phyloP scores from a whole-genome alignment of 306 rosid species.

The Bauhinia variegata region DNA sequence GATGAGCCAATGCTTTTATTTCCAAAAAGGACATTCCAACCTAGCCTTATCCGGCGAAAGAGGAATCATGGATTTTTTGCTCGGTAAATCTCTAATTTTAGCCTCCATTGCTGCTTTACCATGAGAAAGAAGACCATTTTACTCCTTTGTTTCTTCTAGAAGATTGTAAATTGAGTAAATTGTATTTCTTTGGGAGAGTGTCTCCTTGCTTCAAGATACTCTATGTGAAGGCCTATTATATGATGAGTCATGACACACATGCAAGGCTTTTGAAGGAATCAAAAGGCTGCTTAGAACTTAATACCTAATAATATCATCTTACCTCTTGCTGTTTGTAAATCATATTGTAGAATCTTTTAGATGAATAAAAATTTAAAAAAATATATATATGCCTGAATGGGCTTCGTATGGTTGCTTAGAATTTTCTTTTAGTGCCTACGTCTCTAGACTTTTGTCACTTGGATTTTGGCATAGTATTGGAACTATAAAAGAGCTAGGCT shows the following conservation, averaged over 20 bases:
- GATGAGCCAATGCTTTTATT: constrained; percentile 78
- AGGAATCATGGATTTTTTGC: constrained; percentile 95
- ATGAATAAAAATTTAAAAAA: constrained; percentile 13
- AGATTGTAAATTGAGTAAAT: background rate
- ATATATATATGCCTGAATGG: constrained; percentile 8
- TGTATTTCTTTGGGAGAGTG: constrained; percentile 15
- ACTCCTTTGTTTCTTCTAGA: constrained; percentile 7
- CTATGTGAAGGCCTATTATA: background rate
- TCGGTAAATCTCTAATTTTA: constrained; percentile 54
- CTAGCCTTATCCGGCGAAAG: constrained; percentile 78
- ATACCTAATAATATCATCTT: background rate
- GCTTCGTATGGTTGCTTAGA: constrained; percentile 13
- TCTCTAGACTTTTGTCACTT: constrained; percentile 15
- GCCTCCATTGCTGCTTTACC: background rate
- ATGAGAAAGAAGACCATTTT: background rate
- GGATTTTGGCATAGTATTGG: constrained; percentile 3
- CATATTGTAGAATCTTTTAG: constrained; percentile 1
- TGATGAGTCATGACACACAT: constrained; percentile 7
- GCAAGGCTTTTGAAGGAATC: constrained; percentile 21
- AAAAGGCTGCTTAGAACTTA: constrained; percentile 11
- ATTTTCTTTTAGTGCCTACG: constrained; percentile 11
- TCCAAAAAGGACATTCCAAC: constrained; percentile 89
- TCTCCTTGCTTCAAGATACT: constrained; percentile 2
- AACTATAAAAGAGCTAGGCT: background rate
- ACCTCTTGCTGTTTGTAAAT: too few relatives aligned